Base-by-base conservation (phyloP, 2,329 filamentous ascomycete genomes). In the Aspergillus quadrilineatus region DNA sequence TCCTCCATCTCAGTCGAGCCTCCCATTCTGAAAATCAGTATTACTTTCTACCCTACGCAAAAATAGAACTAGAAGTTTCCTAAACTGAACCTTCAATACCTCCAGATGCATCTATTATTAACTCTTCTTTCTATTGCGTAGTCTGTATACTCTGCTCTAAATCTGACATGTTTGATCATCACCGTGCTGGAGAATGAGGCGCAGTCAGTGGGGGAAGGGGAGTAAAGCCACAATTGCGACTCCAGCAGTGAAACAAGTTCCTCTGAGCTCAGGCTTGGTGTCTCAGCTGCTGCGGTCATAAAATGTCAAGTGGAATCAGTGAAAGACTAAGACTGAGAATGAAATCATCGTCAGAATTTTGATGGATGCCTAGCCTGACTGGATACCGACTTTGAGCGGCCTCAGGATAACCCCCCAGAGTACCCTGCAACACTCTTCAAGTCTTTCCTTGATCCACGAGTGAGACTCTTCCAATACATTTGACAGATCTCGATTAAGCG, bases 301-400 rank as follows among this genome's bases (percentile, higher is more conserved):
- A 39, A 39, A 39, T 39, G 36, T 39, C 36, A n/a, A 39, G 36
- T 39, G 36, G 12, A 14, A 39, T 12, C 36, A 14, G 36, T 39
- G 12, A 39, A 39, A n/a, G 34, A 17, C 26, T n/a, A 28, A 26
- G 34, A 47, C 12, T 28, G 37, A 15, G 22, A 29, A 46, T 54
- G 49, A 58, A 36, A 39, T 59, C 51, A 55, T 50, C 44, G 44
- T 14, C 53, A 47, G 42, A 50, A 8, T 55, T 55, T 57, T 58
- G 29, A 48, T 55, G 51, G 60, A 61, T 64, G 62, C 60, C 62
- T 64, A 59, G 50, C 22, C 39, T 56, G 54, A 59, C 57, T 58
- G 36, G 50, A 26, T n/a, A 50, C 50, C 53, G 53, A 54, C 42
- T 17, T 17, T 6, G 39, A 42, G 43, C 22, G 28, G n/a, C 14